phyloP scores from a whole-genome alignment of 2,329 filamentous ascomycete genomes.

The Claviceps humidiphila region DNA sequence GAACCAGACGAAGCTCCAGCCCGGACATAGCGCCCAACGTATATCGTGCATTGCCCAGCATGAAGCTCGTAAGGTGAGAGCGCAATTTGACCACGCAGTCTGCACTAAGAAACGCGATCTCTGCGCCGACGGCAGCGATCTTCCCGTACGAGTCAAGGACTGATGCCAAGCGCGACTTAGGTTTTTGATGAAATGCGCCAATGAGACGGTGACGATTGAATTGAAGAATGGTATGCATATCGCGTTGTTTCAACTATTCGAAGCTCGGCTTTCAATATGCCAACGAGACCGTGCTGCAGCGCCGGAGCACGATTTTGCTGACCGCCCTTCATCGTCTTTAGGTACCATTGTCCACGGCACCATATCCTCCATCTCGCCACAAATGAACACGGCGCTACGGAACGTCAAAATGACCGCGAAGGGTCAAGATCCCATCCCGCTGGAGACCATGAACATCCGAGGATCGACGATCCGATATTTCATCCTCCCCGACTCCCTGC shows the following conservation, averaged over 20 bases:
- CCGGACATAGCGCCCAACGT: background rate
- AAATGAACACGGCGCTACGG: conserved; percentile 96
- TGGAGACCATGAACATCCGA: conserved; percentile 94
- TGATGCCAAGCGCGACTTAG: conserved; percentile 32
- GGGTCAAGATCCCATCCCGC: conserved; percentile 71
- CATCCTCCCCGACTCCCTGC: conserved; percentile 90
- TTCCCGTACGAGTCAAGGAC: conserved; percentile 8
- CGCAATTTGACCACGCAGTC: no score
- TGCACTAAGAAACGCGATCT: background rate
- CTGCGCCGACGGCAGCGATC: background rate
- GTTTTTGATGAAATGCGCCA: conserved; percentile 98
- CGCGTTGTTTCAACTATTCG: background rate
- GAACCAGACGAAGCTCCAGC: background rate
- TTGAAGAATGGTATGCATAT: conserved; percentile 73
- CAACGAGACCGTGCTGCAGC: background rate
- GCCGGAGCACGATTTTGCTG: background rate
- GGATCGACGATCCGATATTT: conserved; percentile 94
- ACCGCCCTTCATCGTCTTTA: conserved; percentile 21
- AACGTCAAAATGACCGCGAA: conserved; percentile 93
- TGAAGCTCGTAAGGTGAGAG: conserved; percentile 93
- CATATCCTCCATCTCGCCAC: conserved; percentile 88
- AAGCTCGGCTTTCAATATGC: background rate
- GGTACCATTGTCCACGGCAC: conserved; percentile 95
- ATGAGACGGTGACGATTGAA: conserved; percentile 97
- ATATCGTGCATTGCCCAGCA: conserved; percentile 35